Evolutionary conservation across 495 filamentous ascomycete species (phyloP).

Genomic region (Elaphomyces granulatus): DNA sequence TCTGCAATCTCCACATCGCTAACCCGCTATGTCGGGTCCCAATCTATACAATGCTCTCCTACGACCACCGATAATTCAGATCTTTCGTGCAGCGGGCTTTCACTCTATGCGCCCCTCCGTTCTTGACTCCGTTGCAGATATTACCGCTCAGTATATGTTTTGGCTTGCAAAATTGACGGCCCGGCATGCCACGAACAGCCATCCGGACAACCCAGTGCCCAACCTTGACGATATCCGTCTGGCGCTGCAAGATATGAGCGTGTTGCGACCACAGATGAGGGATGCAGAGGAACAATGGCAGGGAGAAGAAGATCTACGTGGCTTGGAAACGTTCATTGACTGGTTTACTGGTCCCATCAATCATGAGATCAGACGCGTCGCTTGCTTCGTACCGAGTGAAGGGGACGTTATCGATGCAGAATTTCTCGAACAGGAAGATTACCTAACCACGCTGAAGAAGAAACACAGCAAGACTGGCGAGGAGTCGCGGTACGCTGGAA

Average conservation of each 20-base stretch:
- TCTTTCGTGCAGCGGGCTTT: constrained; percentile 76
- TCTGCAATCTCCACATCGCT: no score
- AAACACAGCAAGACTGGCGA: constrained; percentile 75
- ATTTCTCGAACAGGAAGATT: constrained; percentile 50
- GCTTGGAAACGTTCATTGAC: constrained; percentile 53
- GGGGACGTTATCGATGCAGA: constrained; percentile 33
- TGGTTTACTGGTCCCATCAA: constrained; percentile 60
- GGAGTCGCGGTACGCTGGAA: constrained; percentile 66
- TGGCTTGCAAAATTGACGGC: constrained; percentile 51
- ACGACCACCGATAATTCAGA: constrained; percentile 68
- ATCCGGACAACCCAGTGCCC: constrained; percentile 34
- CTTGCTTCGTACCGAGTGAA: constrained; percentile 37
- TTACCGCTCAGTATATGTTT: constrained; percentile 58
- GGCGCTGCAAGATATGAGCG: constrained; percentile 63
- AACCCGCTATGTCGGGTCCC: constrained; percentile 26
- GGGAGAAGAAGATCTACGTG: constrained; percentile 56
- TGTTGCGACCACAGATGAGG: constrained; percentile 45
- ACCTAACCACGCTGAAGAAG: constrained; percentile 61
- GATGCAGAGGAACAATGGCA: constrained; percentile 43
- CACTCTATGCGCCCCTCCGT: constrained; percentile 59
- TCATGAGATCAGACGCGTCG: constrained; percentile 56
- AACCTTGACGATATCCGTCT: constrained; percentile 66
- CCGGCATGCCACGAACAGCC: constrained; percentile 40
- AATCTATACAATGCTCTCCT: constrained; percentile 61
- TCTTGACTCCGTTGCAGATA: constrained; percentile 61